Evolutionary conservation across 164 flowering plant genomes (phyloP), one percentile per base, ranked within the genome.

Genomic region (Dillenia suffruticosa): DNA sequence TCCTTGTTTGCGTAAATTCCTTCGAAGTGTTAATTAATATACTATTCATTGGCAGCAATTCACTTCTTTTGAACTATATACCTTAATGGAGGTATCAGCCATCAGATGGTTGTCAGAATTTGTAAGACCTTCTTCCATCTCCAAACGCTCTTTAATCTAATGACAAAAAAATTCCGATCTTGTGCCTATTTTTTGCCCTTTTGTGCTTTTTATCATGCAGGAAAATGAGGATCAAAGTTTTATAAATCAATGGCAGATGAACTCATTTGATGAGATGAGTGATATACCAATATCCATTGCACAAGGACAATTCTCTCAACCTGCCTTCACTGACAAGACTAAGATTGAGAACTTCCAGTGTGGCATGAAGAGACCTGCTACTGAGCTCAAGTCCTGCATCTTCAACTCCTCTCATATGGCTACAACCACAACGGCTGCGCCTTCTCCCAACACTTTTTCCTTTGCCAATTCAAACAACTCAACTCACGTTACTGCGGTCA

Each of bases 141-240:
- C 15, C 44, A 17, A 24, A 12, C 12, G 10, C 12, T n/a, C 8
- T 3, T 56, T 16, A 10, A 47, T 16, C 5, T 9, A 14, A 26
- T 19, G 22, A 10, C 9, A 8, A 12, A 44, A 6, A 12, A n/a
- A 9, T 45, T 32, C 12, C 12, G 15, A 8, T 2, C 12, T 8
- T 44, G 9, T 9, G 1, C 22, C 2, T 9, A 4, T 45, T 13
- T 9, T 13, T 58, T 1, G 8, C 17, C 11, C 9, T 61, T 9
- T 1, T 9, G 7, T 9, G 2, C 24, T 22, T 16, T 26, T 49
- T 51, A 46, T 48, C 56, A 51, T 51, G 13, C 68, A 85, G 91
- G 94, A 76, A 66, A 76, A 82, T 75, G 88, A 76, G 54, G 83
- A 83, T 64, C 58, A 67, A 12, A 46, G 71, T 56, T 78, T 82